Conservation (phyloP, 306 rosid species). For the Adenanthera pavonina region DNA sequence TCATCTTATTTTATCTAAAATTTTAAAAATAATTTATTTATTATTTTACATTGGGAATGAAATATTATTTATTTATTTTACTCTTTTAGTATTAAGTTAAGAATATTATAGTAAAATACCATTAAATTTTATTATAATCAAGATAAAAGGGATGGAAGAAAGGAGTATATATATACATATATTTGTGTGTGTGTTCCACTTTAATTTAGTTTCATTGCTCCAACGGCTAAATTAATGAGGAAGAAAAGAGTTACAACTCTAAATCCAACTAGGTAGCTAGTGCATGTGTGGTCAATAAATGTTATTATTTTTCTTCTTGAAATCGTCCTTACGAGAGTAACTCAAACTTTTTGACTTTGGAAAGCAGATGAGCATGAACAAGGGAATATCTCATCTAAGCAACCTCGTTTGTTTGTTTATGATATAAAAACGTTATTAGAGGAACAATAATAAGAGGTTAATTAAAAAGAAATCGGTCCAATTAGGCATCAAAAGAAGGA, state of each 20-base stretch:
- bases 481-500: conserved; percentile 27
- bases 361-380: not conserved
- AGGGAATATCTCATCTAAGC: not conserved
- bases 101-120: not conserved
- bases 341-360: not conserved
- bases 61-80: no score
- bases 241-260: not conserved
- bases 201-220: conserved; percentile 6
- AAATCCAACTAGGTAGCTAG: not conserved
- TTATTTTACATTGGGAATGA: no score
- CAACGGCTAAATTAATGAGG: not conserved
- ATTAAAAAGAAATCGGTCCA: not conserved
- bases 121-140: no score
- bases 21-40: no score
- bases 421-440: not conserved
- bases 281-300: no score
- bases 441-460: not conserved
- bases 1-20: no score
- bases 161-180: not conserved
- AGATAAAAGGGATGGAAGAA: no score
- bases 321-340: no score
- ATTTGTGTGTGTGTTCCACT: no score
- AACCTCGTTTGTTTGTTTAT: not conserved
- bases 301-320: no score
- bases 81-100: no score